Percentiles rank a stretch among this genome's conserved stretches.
phyloP scores from a whole-genome alignment of 2,329 filamentous ascomycete species.

The Fusarium metavorans region DNA sequence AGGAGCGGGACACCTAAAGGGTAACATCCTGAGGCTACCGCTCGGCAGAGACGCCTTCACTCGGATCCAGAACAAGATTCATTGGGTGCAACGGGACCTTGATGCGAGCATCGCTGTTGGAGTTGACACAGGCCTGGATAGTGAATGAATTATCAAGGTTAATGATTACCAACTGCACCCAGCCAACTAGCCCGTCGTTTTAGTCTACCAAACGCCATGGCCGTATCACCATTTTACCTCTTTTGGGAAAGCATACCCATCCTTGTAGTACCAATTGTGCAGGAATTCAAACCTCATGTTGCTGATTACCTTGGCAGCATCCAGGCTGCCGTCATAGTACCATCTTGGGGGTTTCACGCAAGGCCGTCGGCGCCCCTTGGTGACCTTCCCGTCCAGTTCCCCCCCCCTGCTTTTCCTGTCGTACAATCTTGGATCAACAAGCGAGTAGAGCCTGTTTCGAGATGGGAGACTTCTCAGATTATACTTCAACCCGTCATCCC shows the following conservation, averaged over 20 bases:
- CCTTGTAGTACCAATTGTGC: background rate
- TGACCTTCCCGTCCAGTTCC: background rate
- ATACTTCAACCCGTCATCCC: background rate
- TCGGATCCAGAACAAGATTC: constrained; percentile 43
- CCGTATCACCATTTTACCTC: too few species aligned
- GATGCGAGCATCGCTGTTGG: constrained; percentile 27
- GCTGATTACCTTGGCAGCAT: too few species aligned
- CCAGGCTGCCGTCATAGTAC: background rate
- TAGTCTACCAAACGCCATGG: too few species aligned
- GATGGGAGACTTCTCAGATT: background rate
- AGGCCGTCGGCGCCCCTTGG: background rate
- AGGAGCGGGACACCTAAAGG: constrained; percentile 41
- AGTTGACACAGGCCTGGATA: constrained; percentile 13
- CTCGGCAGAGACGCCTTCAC: constrained; percentile 51
- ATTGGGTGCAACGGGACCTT: constrained; percentile 25
- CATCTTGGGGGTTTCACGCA: background rate
- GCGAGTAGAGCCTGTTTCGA: background rate
- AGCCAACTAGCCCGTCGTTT: too few species aligned
- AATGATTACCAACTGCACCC: too few species aligned
- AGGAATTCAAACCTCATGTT: too few species aligned
- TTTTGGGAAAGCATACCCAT: background rate
- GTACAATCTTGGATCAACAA: background rate
- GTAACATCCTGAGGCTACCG: constrained; percentile 48
- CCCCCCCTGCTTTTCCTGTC: background rate
- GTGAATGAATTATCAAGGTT: background rate